These are phyloP conservation scores for Ascochyta viciae-villosae DNA, from an alignment of 2,329 filamentous ascomycete genomes.

Conservation along the genomic window DNA sequence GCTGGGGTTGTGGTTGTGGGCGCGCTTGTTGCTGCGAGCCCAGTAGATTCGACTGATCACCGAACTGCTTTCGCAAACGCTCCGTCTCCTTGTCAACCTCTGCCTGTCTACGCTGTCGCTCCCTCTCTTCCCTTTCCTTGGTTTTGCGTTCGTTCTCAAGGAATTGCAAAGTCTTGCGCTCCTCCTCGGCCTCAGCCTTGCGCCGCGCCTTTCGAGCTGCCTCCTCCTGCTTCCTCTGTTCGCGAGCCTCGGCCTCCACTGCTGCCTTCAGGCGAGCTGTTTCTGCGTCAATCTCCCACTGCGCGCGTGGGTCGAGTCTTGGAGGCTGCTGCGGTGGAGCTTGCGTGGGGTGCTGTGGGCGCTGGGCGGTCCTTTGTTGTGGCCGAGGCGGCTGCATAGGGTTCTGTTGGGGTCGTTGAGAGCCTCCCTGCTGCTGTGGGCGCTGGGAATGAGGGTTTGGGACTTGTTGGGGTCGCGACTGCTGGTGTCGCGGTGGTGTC, in stretches of 20 bases:
- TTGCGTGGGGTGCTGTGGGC: slow-evolving; percentile 37
- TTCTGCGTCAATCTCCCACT: slow-evolving; percentile 61
- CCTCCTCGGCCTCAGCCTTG: slow-evolving; percentile 64
- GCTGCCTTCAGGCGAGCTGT: slow-evolving; percentile 56
- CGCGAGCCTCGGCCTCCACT: slow-evolving; percentile 53
- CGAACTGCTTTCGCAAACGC: slow-evolving; percentile 72
- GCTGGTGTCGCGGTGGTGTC: slow-evolving; percentile 16
- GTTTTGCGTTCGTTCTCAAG: slow-evolving; percentile 55
- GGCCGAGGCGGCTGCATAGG: slow-evolving; percentile 8
- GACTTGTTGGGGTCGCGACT: slow-evolving; percentile 7
- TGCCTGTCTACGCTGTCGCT: slow-evolving; percentile 60
- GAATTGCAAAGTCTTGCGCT: slow-evolving; percentile 47
- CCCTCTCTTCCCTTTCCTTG: slow-evolving; percentile 71
- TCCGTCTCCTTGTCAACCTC: slow-evolving; percentile 76
- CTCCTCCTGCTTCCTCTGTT: slow-evolving; percentile 55
- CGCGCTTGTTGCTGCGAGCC: slow-evolving; percentile 20
- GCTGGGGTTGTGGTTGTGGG: slow-evolving; percentile 28
- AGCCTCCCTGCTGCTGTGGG: neutral
- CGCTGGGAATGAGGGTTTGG: slow-evolving; percentile 6
- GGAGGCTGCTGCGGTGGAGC: slow-evolving; percentile 29
- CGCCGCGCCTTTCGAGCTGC: slow-evolving; percentile 62
- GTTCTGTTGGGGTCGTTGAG: slow-evolving; percentile 14
- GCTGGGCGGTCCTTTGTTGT: slow-evolving; percentile 45
- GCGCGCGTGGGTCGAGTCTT: slow-evolving; percentile 56
- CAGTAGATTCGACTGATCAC: slow-evolving; percentile 51